Evolutionary conservation across 352 stramenopile species (phyloP), one percentile per base, ranked within the genome.

Genomic region (Globisporangium cederbergense): DNA sequence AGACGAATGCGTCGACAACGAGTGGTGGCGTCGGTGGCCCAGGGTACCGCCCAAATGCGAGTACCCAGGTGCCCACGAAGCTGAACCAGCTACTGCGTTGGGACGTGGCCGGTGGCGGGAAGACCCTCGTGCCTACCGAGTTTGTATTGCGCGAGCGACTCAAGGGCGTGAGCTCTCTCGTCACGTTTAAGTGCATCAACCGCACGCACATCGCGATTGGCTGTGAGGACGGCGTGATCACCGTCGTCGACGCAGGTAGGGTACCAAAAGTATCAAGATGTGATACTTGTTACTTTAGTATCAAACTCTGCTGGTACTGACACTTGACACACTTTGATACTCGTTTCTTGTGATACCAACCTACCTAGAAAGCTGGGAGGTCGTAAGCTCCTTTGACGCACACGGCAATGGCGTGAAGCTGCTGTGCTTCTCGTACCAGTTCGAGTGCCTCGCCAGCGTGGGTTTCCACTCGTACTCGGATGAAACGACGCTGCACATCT

Each of bases 391-490:
- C 2, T 81, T 87, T 2, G 82, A 91, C 38, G 82, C 78, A 0
- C 82, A 89, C 36, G 74, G 70, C 0, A 78, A 82, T 47, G 83
- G 83, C 20, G 79, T 93, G 40, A 78, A 83, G 43, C 63, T 74
- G 32, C 64, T 93, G 1, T 62, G 66, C 2, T 79, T 78, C 54
- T 90, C 83, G 46, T 62, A 28, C 6, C 71, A 83, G 16, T 71
- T 72, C 43, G 76, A 84, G 45, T 77, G 75, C 52, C 62, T 93
- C 9, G 81, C 83, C 6, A 91, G 78, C 58, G 75, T 80, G 30
- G 79, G 83, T 0, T 78, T 76, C 30, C 67, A 86, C 49, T 85
- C 81, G 25, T 90, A 88, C 60, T 73, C 80, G 6, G 83, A 93
- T 55, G 81, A 93, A 34, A 83, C 79, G 4, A 86, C 79, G 42